Percentiles rank a stretch among this genome's conserved stretches.
Conservation (phyloP, 169 alveolate genomes). For the Cyclospora cayetanensis region DNA sequence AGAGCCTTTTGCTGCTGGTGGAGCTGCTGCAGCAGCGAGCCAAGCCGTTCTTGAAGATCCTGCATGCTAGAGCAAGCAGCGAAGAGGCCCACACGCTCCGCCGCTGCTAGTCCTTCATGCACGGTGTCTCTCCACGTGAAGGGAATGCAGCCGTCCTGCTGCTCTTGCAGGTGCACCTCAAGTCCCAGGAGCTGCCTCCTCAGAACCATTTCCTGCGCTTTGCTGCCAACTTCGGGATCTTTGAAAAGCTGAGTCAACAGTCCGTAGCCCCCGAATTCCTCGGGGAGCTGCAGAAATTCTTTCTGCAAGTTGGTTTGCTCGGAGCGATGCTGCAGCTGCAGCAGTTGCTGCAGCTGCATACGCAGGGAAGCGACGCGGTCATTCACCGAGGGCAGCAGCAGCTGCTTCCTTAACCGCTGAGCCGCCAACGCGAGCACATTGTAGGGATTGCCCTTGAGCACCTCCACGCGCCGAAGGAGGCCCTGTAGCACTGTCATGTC, state of each 20-base stretch:
- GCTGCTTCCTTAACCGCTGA: conserved; percentile 45
- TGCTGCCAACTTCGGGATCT: neutral
- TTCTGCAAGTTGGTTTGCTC: neutral
- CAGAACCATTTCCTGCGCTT: conserved; percentile 21
- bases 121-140: neutral
- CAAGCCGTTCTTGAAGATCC: conserved; percentile 13
- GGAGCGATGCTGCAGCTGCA: neutral
- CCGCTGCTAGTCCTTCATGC: neutral
- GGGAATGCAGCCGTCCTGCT: neutral
- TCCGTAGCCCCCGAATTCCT: conserved; percentile 38
- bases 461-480: conserved; percentile 45
- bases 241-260: neutral
- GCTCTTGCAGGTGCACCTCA: conserved; percentile 29
- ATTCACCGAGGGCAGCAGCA: conserved; percentile 23
- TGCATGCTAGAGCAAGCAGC: neutral
- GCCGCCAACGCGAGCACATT: conserved; percentile 35
- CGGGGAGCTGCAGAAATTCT: conserved; percentile 35
- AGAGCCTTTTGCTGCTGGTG: conserved; percentile 13
- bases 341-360: conserved; percentile 47
- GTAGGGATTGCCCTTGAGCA: neutral
- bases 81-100: neutral
- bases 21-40: conserved; percentile 38
- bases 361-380: neutral
- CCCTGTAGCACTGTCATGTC: neutral
- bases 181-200: conserved; percentile 43